Base-by-base conservation (phyloP, 495 filamentous ascomycete species). In the Penicilliopsis zonata region DNA sequence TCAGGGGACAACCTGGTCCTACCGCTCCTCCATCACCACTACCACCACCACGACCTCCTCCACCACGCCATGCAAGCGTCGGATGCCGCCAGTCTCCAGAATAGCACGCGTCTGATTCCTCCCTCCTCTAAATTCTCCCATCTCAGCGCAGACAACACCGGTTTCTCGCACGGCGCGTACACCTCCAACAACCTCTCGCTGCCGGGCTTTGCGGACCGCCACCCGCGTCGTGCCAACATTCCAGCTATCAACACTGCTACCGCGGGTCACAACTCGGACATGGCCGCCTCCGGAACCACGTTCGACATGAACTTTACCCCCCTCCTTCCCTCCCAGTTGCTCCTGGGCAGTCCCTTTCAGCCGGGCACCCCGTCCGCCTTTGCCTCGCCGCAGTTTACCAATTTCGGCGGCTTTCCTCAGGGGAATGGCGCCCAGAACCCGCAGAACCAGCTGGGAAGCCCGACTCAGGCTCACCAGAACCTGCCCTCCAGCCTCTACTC, bases 281-380 rank as follows among this genome's bases (percentile, higher is more conserved):
- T 95, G 75, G 70, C 81, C 33, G 83, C 78, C 8, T 86, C 90
- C 13, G 86, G 83, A 33, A 86, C 83, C 23, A 85, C 71, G 19
- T 94, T 82, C 49, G 87, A 96, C 50, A 94, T 96, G 92, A 87
- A 95, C 57, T 95, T 94, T 57, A 94, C 90, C 26, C 87, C 92
- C 29, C 69, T 98, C 38, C 71, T 98, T 7, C 90, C 90, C 9
- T 94, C 90, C 5, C 83, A 94, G 56, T 71, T 98, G 43, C 75
- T 98, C 15, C 76, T 98, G 15, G 90, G 90, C 20, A 94, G 86
- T 56, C 90, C 90, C 9, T 96, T 96, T 53, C 88, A 96, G 57
- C 86, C 90, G 5, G 90, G 88, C 22, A 93, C 82, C 7, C 88
- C 88, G 4, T 81, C 79, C 17, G 76, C 81, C 18, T 96, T 96